Evolutionary conservation across 805 yeast species (phyloP).

Genomic region (Wickerhamiella hasegawae): DNA sequence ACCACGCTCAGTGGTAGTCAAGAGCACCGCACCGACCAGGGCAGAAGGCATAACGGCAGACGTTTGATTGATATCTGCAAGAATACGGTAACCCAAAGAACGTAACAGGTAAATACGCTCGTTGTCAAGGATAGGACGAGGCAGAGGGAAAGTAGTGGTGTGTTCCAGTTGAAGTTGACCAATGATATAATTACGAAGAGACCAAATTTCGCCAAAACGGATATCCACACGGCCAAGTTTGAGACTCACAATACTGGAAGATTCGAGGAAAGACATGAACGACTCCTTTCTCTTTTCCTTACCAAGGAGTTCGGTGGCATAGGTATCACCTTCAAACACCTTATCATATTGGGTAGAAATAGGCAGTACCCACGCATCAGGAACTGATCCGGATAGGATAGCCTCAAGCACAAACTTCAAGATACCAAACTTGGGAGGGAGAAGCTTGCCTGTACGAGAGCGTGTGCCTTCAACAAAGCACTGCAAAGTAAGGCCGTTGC

Average conservation of each 20-base stretch:
- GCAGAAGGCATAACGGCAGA: conserved; percentile 39
- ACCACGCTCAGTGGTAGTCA: conserved; percentile 27
- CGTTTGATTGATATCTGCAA: conserved; percentile 35
- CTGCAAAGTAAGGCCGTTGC: conserved; percentile 36
- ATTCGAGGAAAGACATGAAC: conserved; percentile 24
- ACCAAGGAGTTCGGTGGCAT: conserved; percentile 40
- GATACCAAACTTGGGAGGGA: conserved; percentile 47
- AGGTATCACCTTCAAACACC: conserved; percentile 38
- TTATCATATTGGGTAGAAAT: conserved; percentile 44
- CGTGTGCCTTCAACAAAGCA: conserved; percentile 54
- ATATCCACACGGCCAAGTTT: conserved; percentile 27
- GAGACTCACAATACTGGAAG: conserved; percentile 21
- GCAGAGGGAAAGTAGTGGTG: conserved; percentile 4
- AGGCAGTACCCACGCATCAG: conserved; percentile 34
- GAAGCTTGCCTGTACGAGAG: conserved; percentile 47
- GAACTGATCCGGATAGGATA: conserved; percentile 27
- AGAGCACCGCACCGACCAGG: conserved; percentile 31
- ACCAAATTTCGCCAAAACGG: conserved; percentile 28
- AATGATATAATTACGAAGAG: conserved; percentile 20
- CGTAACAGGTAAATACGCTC: conserved; percentile 23
- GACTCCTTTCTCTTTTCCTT: conserved; percentile 40
- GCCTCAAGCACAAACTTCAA: conserved; percentile 36
- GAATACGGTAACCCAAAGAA: conserved; percentile 36
- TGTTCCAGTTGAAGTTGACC: conserved; percentile 17
- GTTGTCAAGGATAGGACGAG: conserved; percentile 4